These are phyloP conservation scores for Clavispora vitiphila DNA, from an alignment of 805 yeast species.

Conservation along the genomic window DNA sequence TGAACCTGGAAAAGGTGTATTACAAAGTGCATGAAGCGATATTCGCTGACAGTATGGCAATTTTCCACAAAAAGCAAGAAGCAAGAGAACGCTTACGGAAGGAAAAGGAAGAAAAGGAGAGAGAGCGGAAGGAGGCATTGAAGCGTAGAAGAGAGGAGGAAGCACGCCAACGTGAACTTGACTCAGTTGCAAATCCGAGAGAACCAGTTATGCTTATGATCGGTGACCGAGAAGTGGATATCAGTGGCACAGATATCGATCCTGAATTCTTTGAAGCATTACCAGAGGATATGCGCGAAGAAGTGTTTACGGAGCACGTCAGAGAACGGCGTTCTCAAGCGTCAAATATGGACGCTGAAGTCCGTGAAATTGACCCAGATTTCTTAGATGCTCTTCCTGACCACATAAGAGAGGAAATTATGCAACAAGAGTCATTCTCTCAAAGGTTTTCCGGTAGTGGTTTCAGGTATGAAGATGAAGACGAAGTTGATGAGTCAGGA, in stretches of 20 bases:
- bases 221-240: slow-evolving; percentile 76
- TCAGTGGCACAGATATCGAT: slow-evolving; percentile 86
- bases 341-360: slow-evolving; percentile 34
- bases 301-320: slow-evolving; percentile 80
- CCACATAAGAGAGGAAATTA: slow-evolving; percentile 54
- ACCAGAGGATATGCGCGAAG: slow-evolving; percentile 91
- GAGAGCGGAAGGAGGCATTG: slow-evolving; percentile 29
- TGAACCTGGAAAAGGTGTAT: slow-evolving; percentile 1
- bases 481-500: slow-evolving; percentile 8
- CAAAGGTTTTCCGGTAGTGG: slow-evolving; percentile 27
- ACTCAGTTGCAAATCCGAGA: slow-evolving; percentile 3
- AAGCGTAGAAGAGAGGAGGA: slow-evolving; percentile 23
- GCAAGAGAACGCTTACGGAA: slow-evolving; percentile 21
- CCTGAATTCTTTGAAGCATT: slow-evolving; percentile 85
- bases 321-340: slow-evolving; percentile 67
- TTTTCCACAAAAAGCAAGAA: slow-evolving; percentile 25
- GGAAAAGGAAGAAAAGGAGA: slow-evolving; percentile 25
- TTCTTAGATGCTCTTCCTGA: slow-evolving; percentile 80
- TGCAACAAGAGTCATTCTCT: slow-evolving; percentile 51
- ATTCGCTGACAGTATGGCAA: slow-evolving; percentile 37
- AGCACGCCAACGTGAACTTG: slow-evolving; percentile 17
- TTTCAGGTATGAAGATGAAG: slow-evolving; percentile 10
- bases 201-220: slow-evolving; percentile 65
- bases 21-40: background rate
- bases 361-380: slow-evolving; percentile 71